Evolutionary conservation across 306 rosid species (phyloP).

Genomic region (Quercus dentata): DNA sequence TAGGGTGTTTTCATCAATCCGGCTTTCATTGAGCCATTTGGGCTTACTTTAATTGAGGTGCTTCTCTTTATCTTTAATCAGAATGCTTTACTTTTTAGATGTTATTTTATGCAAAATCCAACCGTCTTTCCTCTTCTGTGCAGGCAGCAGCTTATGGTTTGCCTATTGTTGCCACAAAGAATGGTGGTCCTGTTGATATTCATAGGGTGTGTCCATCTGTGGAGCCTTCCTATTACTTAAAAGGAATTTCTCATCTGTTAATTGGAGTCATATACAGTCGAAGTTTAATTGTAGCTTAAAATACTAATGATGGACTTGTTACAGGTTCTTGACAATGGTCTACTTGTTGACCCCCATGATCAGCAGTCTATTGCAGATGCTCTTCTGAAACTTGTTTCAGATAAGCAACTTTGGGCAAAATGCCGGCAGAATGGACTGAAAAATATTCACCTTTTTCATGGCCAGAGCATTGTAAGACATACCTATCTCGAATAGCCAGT

Average conservation of each 20-base stretch:
- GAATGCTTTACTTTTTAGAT: not conserved
- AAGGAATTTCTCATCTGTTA: not conserved
- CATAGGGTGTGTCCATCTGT: constrained; percentile 35
- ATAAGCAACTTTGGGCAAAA: constrained; percentile 61
- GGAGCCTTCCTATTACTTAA: constrained; percentile 4
- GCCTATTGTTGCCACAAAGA: constrained; percentile 59
- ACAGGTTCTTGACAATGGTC: constrained; percentile 49
- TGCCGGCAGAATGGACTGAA: constrained; percentile 60
- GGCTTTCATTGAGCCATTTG: constrained; percentile 62
- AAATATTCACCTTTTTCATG: constrained; percentile 58
- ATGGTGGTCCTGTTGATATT: constrained; percentile 64
- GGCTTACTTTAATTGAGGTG: constrained; percentile 61
- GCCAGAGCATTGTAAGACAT: constrained; percentile 58
- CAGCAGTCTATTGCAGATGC: constrained; percentile 56
- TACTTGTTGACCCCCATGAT: constrained; percentile 59
- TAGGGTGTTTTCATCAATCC: constrained; percentile 70
- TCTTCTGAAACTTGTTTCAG: constrained; percentile 63
- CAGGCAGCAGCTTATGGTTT: constrained; percentile 69
- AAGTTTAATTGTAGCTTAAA: constrained; percentile 6
- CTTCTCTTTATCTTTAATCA: not conserved
- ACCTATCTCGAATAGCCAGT: constrained; percentile 42
- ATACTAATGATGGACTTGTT: constrained; percentile 1
- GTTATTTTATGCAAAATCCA: not conserved
- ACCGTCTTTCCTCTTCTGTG: not conserved
- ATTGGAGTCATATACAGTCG: not conserved